Conservation (phyloP, 1,284 basidiomycete genomes). For the Malassezia furfur region DNA sequence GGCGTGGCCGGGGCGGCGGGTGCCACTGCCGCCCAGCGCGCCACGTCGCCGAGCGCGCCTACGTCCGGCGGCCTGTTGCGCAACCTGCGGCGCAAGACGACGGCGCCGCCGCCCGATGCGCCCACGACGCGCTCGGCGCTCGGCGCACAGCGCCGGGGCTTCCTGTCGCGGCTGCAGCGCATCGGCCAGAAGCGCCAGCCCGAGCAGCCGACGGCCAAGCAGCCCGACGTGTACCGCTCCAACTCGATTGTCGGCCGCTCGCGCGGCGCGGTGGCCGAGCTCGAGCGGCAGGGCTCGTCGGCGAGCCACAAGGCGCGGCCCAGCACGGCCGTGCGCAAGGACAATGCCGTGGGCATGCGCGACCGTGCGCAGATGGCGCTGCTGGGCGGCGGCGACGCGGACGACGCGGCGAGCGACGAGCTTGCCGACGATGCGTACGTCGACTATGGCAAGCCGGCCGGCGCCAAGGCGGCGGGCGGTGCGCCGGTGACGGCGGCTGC, state of each 20-base stretch:
- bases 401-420: background rate
- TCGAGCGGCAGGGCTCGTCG: background rate
- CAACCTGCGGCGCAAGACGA: background rate
- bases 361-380: conserved; percentile 5
- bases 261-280: background rate
- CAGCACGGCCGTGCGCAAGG: background rate
- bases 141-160: conserved; percentile 2
- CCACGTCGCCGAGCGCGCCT: background rate
- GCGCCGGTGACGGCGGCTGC: background rate
- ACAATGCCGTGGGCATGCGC: conserved; percentile 5
- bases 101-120: background rate
- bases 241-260: conserved; percentile 6
- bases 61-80: background rate
- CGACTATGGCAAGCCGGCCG: background rate
- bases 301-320: background rate
- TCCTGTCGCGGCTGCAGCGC: background rate
- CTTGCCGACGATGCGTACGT: background rate
- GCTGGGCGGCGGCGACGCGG: background rate
- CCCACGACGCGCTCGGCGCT: background rate
- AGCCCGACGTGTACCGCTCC: conserved; percentile 1
- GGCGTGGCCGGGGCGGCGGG: background rate
- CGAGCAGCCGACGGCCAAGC: background rate
- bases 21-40: background rate
- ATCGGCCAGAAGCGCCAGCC: background rate
- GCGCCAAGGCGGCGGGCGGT: background rate